These are phyloP conservation scores for Phytophthora pistaciae DNA, from an alignment of 352 stramenopile species.

Conservation along the genomic window DNA sequence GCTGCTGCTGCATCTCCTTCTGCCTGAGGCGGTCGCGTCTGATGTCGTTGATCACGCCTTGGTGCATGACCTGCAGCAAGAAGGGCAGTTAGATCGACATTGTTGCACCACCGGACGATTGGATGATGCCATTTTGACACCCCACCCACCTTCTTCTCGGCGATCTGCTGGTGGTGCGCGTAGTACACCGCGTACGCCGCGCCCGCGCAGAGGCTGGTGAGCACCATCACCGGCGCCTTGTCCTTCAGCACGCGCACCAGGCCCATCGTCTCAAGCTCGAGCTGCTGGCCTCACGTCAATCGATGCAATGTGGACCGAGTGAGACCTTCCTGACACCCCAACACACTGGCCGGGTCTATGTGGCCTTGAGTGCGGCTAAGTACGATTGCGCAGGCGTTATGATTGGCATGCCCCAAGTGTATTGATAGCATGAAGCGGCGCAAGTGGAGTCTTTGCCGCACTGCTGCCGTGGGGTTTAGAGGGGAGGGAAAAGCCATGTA, in stretches of 20 bases:
- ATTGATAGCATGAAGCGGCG: slow-evolving; percentile 41
- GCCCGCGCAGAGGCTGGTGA: slow-evolving; percentile 51
- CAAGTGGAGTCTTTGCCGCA: slow-evolving; percentile 1
- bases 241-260: slow-evolving; percentile 40
- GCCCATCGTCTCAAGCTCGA: slow-evolving; percentile 2
- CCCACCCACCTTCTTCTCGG: slow-evolving; percentile 73
- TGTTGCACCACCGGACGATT: slow-evolving; percentile 10
- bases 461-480: slow-evolving; percentile 3
- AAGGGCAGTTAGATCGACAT: slow-evolving; percentile 1
- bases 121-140: neutral
- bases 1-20: slow-evolving; percentile 51
- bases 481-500: slow-evolving; percentile 62
- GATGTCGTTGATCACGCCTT: slow-evolving; percentile 85
- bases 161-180: slow-evolving; percentile 79
- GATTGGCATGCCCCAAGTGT: slow-evolving; percentile 22
- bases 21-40: slow-evolving; percentile 71
- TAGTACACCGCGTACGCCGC: slow-evolving; percentile 76
- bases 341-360: slow-evolving; percentile 22
- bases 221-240: slow-evolving; percentile 61
- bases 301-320: slow-evolving; percentile 4
- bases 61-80: slow-evolving; percentile 65
- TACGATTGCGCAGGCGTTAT: slow-evolving; percentile 32
- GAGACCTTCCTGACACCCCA: slow-evolving; percentile 3
- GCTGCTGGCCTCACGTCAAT: slow-evolving; percentile 13
- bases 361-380: slow-evolving; percentile 17